phyloP scores from a whole-genome alignment of 1,139 yeast genomes.

The Taphrina pruni region DNA sequence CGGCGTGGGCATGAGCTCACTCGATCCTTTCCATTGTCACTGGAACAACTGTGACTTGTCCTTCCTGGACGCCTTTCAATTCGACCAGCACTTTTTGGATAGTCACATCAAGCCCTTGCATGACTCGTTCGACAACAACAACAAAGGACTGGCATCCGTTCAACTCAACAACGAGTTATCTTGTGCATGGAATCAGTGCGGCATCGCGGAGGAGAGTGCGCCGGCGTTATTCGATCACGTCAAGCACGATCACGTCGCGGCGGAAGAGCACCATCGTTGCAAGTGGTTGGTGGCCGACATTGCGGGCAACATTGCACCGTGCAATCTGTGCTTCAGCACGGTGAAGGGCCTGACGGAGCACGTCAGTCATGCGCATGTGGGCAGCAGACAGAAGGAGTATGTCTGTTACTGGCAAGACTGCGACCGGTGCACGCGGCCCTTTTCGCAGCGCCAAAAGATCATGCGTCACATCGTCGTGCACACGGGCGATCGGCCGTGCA shows the following conservation, averaged over 20 bases:
- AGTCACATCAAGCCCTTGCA: constrained; percentile 20
- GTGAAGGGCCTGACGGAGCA: constrained; percentile 49
- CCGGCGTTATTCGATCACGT: constrained; percentile 53
- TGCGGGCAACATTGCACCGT: constrained; percentile 61
- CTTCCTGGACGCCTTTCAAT: constrained; percentile 22
- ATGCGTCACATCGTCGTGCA: constrained; percentile 86
- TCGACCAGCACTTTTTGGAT: constrained; percentile 27
- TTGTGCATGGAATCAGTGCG: constrained; percentile 36
- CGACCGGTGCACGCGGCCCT: constrained; percentile 64
- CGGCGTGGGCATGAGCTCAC: constrained; percentile 15
- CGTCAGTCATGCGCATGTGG: constrained; percentile 76
- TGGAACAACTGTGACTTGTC: constrained; percentile 38
- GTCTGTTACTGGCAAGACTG: constrained; percentile 82
- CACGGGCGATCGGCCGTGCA: constrained; percentile 61
- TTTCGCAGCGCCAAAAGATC: constrained; percentile 83
- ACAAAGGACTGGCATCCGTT: neutral
- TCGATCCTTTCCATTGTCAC: constrained; percentile 38
- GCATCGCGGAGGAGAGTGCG: constrained; percentile 48
- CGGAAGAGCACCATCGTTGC: constrained; percentile 51
- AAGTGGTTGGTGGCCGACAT: constrained; percentile 49
- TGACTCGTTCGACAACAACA: neutral
- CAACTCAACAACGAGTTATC: constrained; percentile 8
- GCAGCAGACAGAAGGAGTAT: constrained; percentile 85
- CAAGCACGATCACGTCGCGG: constrained; percentile 50
- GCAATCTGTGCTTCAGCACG: constrained; percentile 30